These are phyloP conservation scores for Fraxinus velutina DNA, from an alignment of 305 asterid genomes.

Conservation along the genomic window DNA sequence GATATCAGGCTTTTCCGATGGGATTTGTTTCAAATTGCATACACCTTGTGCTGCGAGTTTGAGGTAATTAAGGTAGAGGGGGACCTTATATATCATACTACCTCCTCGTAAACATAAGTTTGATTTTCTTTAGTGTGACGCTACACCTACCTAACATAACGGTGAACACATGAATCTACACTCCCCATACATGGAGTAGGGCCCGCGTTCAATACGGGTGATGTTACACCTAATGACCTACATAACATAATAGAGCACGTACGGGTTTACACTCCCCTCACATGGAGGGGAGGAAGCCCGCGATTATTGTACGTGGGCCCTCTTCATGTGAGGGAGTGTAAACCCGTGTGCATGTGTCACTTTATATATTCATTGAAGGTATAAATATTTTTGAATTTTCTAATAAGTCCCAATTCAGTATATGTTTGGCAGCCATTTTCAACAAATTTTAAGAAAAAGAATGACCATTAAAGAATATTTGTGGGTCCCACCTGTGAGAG, in stretches of 20 bases:
- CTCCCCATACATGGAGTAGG: not conserved
- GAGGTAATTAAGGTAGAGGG: not conserved
- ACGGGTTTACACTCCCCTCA: not conserved
- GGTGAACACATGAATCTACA: not conserved
- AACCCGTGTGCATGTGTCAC: not conserved
- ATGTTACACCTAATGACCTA: not conserved
- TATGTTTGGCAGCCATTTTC: no score
- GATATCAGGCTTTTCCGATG: conserved; percentile 8
- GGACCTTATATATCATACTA: not conserved
- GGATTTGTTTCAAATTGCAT: conserved; percentile 15
- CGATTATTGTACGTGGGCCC: not conserved
- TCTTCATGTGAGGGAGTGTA: not conserved
- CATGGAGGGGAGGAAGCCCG: not conserved
- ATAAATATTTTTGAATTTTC: no score
- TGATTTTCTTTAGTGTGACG: not conserved
- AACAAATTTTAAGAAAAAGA: no score
- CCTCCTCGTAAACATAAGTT: not conserved
- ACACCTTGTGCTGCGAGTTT: not conserved
- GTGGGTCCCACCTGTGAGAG: no score
- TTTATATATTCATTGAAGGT: no score
- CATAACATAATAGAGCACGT: not conserved
- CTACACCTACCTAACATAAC: not conserved
- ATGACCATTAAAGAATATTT: no score
- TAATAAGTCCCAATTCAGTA: no score
- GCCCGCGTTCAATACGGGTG: not conserved